phyloP scores from a whole-genome alignment of 257 asterid species.

The Coffea eugenioides region DNA sequence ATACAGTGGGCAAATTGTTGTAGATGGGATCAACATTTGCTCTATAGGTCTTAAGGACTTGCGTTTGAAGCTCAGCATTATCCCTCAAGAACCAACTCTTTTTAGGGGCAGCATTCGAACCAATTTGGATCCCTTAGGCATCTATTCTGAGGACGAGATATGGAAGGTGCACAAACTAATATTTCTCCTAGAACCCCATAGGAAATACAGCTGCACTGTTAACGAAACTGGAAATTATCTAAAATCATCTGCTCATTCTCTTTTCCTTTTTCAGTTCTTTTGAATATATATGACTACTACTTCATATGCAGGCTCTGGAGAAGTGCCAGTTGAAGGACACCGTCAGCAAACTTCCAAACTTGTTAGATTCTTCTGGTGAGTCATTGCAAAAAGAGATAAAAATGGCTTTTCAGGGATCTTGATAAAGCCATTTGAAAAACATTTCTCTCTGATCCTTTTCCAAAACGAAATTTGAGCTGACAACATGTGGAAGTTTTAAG shows the following conservation, averaged over 20 bases:
- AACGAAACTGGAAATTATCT: neutral
- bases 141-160: slow-evolving; percentile 62
- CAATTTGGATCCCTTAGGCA: slow-evolving; percentile 77
- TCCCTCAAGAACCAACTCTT: slow-evolving; percentile 90
- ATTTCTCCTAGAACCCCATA: neutral
- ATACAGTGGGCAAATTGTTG: slow-evolving; percentile 41
- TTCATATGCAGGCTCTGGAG: slow-evolving; percentile 48
- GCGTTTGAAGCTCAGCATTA: slow-evolving; percentile 66
- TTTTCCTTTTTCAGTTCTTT: no score
- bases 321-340: slow-evolving; percentile 73
- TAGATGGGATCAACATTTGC: slow-evolving; percentile 68
- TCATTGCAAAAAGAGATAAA: neutral
- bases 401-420: neutral
- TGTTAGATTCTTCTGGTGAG: slow-evolving; percentile 70
- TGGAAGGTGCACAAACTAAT: slow-evolving; percentile 51
- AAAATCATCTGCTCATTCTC: neutral
- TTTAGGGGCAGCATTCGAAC: slow-evolving; percentile 68
- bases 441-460: no score
- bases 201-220: neutral
- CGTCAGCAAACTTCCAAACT: slow-evolving; percentile 54
- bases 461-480: neutral
- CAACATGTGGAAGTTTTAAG: neutral
- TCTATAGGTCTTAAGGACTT: slow-evolving; percentile 69
- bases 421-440: no score
- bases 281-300: neutral